Conservation (phyloP, 2,329 filamentous ascomycete species). For the Cytospora paraplurivora region DNA sequence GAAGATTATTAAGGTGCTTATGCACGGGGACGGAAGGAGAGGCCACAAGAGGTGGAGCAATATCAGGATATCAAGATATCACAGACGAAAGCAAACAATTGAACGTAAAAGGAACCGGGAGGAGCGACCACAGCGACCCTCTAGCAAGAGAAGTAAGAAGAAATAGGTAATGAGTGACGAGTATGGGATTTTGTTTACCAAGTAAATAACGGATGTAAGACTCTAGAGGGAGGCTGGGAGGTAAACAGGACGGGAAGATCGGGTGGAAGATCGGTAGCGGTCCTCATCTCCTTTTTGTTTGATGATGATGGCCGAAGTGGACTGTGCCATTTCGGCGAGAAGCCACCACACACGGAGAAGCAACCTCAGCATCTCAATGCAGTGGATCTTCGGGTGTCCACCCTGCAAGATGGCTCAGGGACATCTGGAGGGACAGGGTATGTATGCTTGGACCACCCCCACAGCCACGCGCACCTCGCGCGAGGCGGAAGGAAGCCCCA, state of each 20-base stretch:
- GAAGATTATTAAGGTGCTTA: conserved; percentile 1
- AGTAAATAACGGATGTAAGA: conserved; percentile 17
- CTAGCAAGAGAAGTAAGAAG: conserved; percentile 16
- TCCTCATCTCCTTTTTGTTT: conserved; percentile 29
- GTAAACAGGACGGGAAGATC: conserved; percentile 1
- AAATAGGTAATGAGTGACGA: conserved; percentile 21
- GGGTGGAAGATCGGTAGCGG: conserved; percentile 15
- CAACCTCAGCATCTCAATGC: conserved; percentile 23
- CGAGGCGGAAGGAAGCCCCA: background rate
- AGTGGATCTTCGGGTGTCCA: conserved; percentile 25
- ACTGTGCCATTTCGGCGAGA: conserved; percentile 19
- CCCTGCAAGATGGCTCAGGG: conserved; percentile 14
- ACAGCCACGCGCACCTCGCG: conserved; percentile 7
- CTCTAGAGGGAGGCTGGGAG: conserved; percentile 9
- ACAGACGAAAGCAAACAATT: conserved; percentile 19
- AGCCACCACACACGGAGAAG: conserved; percentile 17
- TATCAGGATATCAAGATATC: conserved; percentile 15
- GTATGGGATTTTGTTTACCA: conserved; percentile 7
- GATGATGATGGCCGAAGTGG: conserved; percentile 24
- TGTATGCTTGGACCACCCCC: conserved; percentile 17
- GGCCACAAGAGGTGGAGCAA: conserved; percentile 7
- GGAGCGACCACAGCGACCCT: conserved; percentile 28
- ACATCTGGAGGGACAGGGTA: conserved; percentile 3
- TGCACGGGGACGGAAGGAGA: background rate
- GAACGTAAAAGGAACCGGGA: conserved; percentile 8